Conservation (phyloP, 495 filamentous ascomycete genomes). For the Aspergillus carlsbadensis region DNA sequence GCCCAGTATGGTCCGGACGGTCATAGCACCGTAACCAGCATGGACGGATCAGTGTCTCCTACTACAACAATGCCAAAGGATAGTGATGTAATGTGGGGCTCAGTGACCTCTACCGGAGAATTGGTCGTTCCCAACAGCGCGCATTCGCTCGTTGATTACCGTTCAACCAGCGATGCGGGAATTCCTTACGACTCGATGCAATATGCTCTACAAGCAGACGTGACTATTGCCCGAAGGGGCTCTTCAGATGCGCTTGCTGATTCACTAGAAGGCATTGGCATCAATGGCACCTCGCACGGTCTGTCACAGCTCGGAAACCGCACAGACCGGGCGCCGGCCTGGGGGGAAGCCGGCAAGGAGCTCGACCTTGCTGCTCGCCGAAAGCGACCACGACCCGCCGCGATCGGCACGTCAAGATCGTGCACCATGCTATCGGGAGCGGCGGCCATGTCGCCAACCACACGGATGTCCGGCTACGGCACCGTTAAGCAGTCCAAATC, state of each 20-base stretch:
- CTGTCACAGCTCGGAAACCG: constrained; percentile 28
- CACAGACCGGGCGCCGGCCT: constrained; percentile 24
- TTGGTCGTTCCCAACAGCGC: constrained; percentile 24
- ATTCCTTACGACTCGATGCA: constrained; percentile 33
- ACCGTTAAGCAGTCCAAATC: constrained; percentile 55
- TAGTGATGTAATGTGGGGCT: constrained; percentile 9
- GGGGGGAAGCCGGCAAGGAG: constrained; percentile 44
- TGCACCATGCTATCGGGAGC: constrained; percentile 37
- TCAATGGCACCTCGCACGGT: constrained; percentile 27
- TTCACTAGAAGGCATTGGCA: constrained; percentile 42
- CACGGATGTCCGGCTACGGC: constrained; percentile 36
- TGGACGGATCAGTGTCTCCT: constrained; percentile 31
- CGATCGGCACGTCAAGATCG: constrained; percentile 47
- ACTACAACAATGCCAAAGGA: constrained; percentile 31
- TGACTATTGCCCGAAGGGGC: constrained; percentile 34
- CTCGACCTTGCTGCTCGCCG: constrained; percentile 54
- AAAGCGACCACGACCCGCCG: constrained; percentile 53
- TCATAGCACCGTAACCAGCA: constrained; percentile 4
- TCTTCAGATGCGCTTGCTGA: constrained; percentile 44
- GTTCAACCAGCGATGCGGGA: constrained; percentile 25
- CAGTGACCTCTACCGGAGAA: constrained; percentile 19
- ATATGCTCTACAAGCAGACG: constrained; percentile 38
- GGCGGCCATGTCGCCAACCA: constrained; percentile 43
- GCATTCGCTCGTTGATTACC: constrained; percentile 24
- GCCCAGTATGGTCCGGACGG: constrained; percentile 32